Evolutionary conservation across 2,329 filamentous ascomycete species (phyloP).

Genomic region (Alternaria brassicicola): DNA sequence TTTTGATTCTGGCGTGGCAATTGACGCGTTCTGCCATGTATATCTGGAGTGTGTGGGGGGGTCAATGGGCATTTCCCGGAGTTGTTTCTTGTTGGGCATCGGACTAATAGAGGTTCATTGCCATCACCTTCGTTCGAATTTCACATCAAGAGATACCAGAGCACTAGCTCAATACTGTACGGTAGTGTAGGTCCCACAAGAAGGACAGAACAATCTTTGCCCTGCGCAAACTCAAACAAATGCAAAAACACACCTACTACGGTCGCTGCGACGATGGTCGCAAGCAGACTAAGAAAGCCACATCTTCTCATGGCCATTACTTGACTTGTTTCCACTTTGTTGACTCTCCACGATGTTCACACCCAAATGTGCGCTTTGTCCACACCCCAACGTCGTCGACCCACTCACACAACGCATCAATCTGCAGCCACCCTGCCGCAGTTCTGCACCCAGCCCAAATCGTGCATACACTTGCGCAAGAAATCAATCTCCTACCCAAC

Average conservation of each 20-base stretch:
- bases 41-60: slow-evolving; percentile 15
- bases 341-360: slow-evolving; percentile 1
- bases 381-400: slow-evolving; percentile 17
- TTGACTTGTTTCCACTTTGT: background rate
- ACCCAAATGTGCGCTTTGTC: background rate
- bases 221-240: slow-evolving; percentile 19
- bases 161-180: slow-evolving; percentile 43
- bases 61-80: slow-evolving; percentile 30
- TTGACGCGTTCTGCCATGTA: slow-evolving; percentile 18
- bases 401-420: slow-evolving; percentile 25
- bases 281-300: slow-evolving; percentile 9
- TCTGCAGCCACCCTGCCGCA: slow-evolving; percentile 21
- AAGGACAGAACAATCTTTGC: slow-evolving; percentile 24
- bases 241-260: slow-evolving; percentile 19
- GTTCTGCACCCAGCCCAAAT: slow-evolving; percentile 20
- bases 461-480: slow-evolving; percentile 20
- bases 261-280: slow-evolving; percentile 19
- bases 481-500: slow-evolving; percentile 21
- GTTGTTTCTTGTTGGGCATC: slow-evolving; percentile 21
- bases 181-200: slow-evolving; percentile 37
- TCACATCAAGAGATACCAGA: slow-evolving; percentile 47
- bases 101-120: slow-evolving; percentile 18
- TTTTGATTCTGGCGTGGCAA: slow-evolving; percentile 22
- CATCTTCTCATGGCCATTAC: background rate
- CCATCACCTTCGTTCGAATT: slow-evolving; percentile 36